A percentile compares a stretch with the other conserved stretches of the same genome.
These are phyloP conservation scores for Cladosporium sp. DNA, from an alignment of 2,329 filamentous ascomycete species.

Conservation along the genomic window DNA sequence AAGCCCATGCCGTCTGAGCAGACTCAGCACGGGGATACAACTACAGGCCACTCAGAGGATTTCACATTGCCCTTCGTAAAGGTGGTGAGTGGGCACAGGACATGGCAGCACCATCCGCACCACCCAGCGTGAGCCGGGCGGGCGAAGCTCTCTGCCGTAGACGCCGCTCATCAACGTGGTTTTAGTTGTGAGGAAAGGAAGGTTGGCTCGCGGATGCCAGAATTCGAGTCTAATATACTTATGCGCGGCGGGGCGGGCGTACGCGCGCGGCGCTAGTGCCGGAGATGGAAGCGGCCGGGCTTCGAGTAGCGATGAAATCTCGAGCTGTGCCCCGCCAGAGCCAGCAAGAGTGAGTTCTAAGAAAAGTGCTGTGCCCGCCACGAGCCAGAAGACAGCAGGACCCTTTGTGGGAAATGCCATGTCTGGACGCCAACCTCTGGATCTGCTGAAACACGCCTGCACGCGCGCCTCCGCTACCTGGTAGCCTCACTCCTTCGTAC, in stretches of 20 bases:
- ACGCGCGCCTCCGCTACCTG: neutral
- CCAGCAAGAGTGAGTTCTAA: conserved; percentile 4
- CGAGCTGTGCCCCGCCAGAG: neutral
- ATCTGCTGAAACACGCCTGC: conserved; percentile 1
- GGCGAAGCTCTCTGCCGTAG: conserved; percentile 45
- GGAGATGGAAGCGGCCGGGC: too few species aligned
- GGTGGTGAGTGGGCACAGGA: conserved; percentile 45
- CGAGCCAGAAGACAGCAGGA: neutral
- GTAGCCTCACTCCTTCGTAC: neutral
- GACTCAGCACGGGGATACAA: conserved; percentile 6
- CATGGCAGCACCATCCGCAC: conserved; percentile 48
- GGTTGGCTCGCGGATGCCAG: neutral
- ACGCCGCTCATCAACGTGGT: conserved; percentile 72
- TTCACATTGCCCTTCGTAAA: conserved; percentile 40
- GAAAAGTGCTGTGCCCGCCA: neutral
- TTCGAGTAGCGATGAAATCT: too few species aligned
- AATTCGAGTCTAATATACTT: too few species aligned
- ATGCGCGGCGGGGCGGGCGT: too few species aligned
- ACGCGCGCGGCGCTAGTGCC: too few species aligned
- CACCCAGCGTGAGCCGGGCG: conserved; percentile 37
- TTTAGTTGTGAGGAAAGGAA: conserved; percentile 66
- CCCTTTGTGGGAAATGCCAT: neutral
- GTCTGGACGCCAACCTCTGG: conserved; percentile 2
- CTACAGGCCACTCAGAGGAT: conserved; percentile 40
- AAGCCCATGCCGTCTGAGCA: neutral